Conservation (phyloP, 2,329 filamentous ascomycete species). For the Triangularia verruculosa region DNA sequence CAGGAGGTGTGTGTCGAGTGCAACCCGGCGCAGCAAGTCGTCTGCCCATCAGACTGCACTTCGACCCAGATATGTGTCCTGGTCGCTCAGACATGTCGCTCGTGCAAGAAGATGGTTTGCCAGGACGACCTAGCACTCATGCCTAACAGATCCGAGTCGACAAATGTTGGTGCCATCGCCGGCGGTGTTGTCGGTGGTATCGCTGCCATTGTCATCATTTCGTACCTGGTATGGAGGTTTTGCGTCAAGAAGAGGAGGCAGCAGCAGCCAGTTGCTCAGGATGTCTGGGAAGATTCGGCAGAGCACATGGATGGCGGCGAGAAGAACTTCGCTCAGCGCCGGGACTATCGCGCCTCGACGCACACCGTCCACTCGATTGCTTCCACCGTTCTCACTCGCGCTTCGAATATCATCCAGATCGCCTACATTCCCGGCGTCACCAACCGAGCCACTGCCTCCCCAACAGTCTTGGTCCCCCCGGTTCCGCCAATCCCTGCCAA, state of each 20-base stretch:
- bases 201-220: constrained; percentile 66
- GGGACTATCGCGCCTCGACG: constrained; percentile 69
- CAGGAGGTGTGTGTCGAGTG: constrained; percentile 45
- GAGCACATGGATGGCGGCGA: constrained; percentile 50
- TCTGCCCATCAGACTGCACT: constrained; percentile 45
- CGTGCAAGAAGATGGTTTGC: constrained; percentile 49
- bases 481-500: constrained; percentile 84
- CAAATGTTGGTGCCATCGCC: constrained; percentile 80
- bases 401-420: constrained; percentile 99
- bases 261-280: constrained; percentile 49
- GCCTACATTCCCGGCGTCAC: constrained; percentile 97
- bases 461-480: constrained; percentile 81
- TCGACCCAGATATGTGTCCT: constrained; percentile 43
- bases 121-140: constrained; percentile 16
- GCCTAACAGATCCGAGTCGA: constrained; percentile 35
- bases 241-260: constrained; percentile 74
- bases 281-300: constrained; percentile 56
- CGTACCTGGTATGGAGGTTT: constrained; percentile 83
- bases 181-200: constrained; percentile 88
- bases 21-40: constrained; percentile 33
- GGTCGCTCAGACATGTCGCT: constrained; percentile 44
- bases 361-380: constrained; percentile 90
- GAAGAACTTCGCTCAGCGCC: constrained; percentile 51
- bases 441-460: constrained; percentile 82
- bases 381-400: constrained; percentile 89